These are phyloP conservation scores for Kockovaella imperatae DNA, from an alignment of 768 basidiomycete species.

Conservation along the genomic window DNA sequence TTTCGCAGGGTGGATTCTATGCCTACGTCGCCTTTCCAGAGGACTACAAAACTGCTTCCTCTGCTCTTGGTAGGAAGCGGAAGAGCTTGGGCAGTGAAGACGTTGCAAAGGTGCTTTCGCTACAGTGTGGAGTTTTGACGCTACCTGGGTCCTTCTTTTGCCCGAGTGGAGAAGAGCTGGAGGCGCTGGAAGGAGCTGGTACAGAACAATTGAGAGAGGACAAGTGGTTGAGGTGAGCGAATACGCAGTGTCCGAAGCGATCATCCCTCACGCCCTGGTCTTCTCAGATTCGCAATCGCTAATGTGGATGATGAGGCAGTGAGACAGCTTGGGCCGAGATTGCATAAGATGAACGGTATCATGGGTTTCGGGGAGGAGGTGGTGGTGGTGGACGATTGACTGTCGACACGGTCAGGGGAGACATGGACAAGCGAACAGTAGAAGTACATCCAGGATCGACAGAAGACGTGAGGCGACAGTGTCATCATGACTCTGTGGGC, in stretches of 20 bases:
- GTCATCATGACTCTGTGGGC: background rate
- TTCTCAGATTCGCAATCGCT: slow-evolving; percentile 62
- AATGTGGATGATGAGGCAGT: slow-evolving; percentile 60
- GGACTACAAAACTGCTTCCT: slow-evolving; percentile 8
- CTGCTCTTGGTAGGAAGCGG: slow-evolving; percentile 12
- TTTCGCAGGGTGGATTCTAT: slow-evolving; percentile 64
- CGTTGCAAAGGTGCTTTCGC: slow-evolving; percentile 57
- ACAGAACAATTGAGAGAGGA: slow-evolving; percentile 47
- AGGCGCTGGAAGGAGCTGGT: slow-evolving; percentile 14
- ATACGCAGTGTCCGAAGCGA: slow-evolving; percentile 2
- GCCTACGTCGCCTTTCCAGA: slow-evolving; percentile 56
- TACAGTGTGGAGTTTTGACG: slow-evolving; percentile 57
- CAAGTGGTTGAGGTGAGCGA: slow-evolving; percentile 55
- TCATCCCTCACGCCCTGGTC: background rate
- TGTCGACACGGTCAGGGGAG: too few relatives aligned
- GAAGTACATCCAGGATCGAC: background rate
- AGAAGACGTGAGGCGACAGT: background rate
- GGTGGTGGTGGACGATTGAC: background rate
- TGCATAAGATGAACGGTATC: slow-evolving; percentile 34
- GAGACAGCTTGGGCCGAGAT: slow-evolving; percentile 27
- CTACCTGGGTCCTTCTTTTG: slow-evolving; percentile 63
- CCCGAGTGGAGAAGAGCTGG: slow-evolving; percentile 35
- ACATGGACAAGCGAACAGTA: too few relatives aligned
- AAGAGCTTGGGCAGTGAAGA: slow-evolving; percentile 47
- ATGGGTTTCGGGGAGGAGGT: slow-evolving; percentile 18